These are phyloP conservation scores for Penicillium turbatum DNA, from an alignment of 495 filamentous ascomycete genomes.

Conservation along the genomic window DNA sequence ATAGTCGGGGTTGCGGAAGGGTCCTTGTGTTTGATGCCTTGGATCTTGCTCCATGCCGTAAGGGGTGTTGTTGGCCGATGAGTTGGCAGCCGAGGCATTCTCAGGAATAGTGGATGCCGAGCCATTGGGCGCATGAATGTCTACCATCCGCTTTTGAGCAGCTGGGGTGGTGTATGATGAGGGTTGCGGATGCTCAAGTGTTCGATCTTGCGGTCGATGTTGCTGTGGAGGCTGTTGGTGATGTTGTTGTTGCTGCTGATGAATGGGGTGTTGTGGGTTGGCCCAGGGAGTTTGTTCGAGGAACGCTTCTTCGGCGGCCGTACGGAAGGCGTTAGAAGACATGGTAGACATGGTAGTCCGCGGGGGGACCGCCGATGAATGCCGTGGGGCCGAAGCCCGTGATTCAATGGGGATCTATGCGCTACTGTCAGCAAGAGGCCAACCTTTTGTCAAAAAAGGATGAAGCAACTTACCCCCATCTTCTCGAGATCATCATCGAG, in stretches of 20 bases:
- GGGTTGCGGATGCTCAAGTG: conserved; percentile 27
- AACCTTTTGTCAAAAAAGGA: neutral
- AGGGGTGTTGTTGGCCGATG: conserved; percentile 45
- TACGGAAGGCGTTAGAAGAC: conserved; percentile 36
- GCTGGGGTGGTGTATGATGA: conserved; percentile 50
- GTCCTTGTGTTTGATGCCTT: conserved; percentile 19
- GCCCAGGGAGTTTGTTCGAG: conserved; percentile 83
- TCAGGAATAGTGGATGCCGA: conserved; percentile 56
- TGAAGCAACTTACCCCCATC: conserved; percentile 69
- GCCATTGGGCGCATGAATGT: conserved; percentile 50
- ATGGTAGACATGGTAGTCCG: conserved; percentile 36
- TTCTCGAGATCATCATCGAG: conserved; percentile 81
- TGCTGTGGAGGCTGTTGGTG: conserved; percentile 32
- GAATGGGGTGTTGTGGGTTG: conserved; percentile 78
- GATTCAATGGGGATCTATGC: conserved; percentile 39
- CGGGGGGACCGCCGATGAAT: conserved; percentile 23
- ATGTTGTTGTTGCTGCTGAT: conserved; percentile 47
- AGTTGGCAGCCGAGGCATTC: conserved; percentile 42
- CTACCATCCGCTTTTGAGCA: conserved; percentile 48
- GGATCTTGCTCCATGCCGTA: conserved; percentile 42
- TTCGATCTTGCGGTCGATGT: conserved; percentile 33
- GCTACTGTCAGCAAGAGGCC: conserved; percentile 7
- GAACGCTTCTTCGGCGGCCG: conserved; percentile 75
- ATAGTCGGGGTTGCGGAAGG: conserved; percentile 36
- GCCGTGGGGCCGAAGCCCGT: conserved; percentile 24